phyloP scores from a whole-genome alignment of 805 yeast species.

The Priceomyces castillae region DNA sequence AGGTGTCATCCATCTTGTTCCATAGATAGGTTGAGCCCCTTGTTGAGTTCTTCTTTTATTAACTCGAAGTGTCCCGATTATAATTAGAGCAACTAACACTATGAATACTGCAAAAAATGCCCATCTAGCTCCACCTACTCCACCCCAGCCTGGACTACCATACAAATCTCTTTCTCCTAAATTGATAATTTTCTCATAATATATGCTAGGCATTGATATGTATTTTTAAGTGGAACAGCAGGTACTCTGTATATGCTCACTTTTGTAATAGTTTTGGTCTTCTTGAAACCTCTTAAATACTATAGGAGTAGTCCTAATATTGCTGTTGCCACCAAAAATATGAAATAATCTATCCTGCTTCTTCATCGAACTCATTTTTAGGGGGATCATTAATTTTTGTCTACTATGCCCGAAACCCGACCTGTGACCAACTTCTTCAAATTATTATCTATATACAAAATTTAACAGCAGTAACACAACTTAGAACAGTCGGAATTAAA shows the following conservation, averaged over 20 bases:
- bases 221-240: neutral
- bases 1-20: slow-evolving; percentile 87
- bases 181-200: neutral
- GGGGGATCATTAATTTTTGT: slow-evolving; percentile 4
- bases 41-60: slow-evolving; percentile 50
- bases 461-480: too few species aligned
- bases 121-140: slow-evolving; percentile 50
- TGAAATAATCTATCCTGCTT: neutral
- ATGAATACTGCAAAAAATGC: slow-evolving; percentile 63
- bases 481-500: too few species aligned
- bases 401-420: slow-evolving; percentile 1
- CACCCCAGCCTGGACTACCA: slow-evolving; percentile 12
- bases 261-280: too few species aligned
- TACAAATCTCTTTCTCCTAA: slow-evolving; percentile 14
- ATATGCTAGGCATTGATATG: slow-evolving; percentile 1
- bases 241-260: too few species aligned
- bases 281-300: neutral
- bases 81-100: slow-evolving; percentile 44
- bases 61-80: slow-evolving; percentile 50
- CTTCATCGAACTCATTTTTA: neutral
- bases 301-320: neutral
- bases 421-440: neutral
- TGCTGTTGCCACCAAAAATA: neutral
- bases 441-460: neutral
- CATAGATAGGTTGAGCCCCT: slow-evolving; percentile 62